Conservation (phyloP, 83 land plant genomes). For the Picea abies region DNA sequence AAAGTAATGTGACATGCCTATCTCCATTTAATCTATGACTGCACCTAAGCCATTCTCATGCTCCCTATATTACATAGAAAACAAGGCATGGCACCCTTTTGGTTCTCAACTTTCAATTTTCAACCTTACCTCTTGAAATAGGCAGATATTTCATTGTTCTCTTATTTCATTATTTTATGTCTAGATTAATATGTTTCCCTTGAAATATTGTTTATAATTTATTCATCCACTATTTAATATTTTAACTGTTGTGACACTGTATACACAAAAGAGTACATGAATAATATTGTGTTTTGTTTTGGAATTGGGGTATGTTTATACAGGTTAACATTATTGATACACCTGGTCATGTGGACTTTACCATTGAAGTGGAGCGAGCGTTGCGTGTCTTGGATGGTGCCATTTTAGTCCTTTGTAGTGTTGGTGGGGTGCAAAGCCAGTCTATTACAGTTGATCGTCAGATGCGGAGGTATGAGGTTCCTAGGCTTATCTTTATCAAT, state of each 20-base stretch:
- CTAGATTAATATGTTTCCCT: too few species aligned
- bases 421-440: constrained; percentile 99
- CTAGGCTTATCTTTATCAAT: constrained; percentile 95
- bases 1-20: not conserved
- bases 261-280: constrained; percentile 1
- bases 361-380: constrained; percentile 99
- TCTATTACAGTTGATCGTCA: constrained; percentile 99
- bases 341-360: constrained; percentile 99
- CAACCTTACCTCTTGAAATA: not conserved
- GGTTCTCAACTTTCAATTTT: not conserved
- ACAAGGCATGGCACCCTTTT: too few species aligned
- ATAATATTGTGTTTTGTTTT: not conserved
- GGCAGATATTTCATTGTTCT: not conserved
- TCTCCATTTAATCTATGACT: not conserved
- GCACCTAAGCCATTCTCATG: not conserved
- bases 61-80: not conserved
- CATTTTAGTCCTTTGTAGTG: constrained; percentile 97
- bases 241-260: not conserved
- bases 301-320: constrained; percentile 1
- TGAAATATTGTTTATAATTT: not conserved
- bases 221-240: not conserved
- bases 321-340: constrained; percentile 99
- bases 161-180: not conserved
- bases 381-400: constrained; percentile 99
- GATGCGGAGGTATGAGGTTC: constrained; percentile 96